Base-by-base conservation (phyloP, 805 yeast genomes). In the Millerozyma acaciae region DNA sequence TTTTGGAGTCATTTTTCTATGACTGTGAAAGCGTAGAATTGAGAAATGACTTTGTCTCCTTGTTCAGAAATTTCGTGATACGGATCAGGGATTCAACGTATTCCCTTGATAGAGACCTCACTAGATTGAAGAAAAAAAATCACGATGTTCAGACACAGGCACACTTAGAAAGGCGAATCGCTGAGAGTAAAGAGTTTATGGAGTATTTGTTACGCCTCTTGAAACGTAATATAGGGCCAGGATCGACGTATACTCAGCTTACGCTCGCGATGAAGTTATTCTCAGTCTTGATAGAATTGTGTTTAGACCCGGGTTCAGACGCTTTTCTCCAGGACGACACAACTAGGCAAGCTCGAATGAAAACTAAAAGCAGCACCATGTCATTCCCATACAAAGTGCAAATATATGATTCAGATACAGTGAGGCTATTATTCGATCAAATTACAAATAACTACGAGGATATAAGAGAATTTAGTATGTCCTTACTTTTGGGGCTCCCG, bases 371-470 rank as follows among this genome's bases (percentile, higher is more conserved):
- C 20, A 34, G 39, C 10, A 22, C 29, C 22, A 33, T 42, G 21
- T 26, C 21, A 10, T 41, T 32, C 20, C 42, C 40, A 14, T 39
- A 30, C 29, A 20, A 18, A 2, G 10, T 47, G 3, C 26, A 32
- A 8, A 26, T 31, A 4, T 33, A 21, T 20, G 34, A 59, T 13
- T 43, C 44, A 1, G 51, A 57, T 1, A 43, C 75, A 18, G 48
- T 73, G 1, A 59, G 79, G 31, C 47, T 76, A 6, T 57, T 88
- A 32, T 53, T 82, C 13, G 84, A 81, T 42, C 76, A 76, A 34
- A 61, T 84, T 6, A 62, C 78, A 19, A 81, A 82, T 51, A 80
- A 82, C 40, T 88, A 78, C 55, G 87, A 84, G 36, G 96, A 88
- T 50, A 70, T 89, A 13, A 70, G 97, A 38, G 64, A 67, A 4